Evolutionary conservation across 2,329 filamentous ascomycete genomes (phyloP).

Genomic region (Elsinoe ampelina): DNA sequence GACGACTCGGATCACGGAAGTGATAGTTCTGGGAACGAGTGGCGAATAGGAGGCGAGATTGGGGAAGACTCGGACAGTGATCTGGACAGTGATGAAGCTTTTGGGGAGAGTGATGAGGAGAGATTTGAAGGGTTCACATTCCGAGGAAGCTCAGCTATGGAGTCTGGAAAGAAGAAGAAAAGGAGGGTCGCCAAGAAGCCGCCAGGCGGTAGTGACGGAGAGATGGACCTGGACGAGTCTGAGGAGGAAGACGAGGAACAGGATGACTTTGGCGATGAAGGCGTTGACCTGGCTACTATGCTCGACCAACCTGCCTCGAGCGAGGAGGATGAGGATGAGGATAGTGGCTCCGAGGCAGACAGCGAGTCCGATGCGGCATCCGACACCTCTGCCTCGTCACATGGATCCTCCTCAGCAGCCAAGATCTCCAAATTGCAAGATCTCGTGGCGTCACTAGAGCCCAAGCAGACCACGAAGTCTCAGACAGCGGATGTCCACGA

Average conservation of each 20-base stretch:
- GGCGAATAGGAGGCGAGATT: constrained; percentile 61
- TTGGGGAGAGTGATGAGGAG: constrained; percentile 82
- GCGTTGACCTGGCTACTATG: constrained; percentile 53
- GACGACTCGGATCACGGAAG: constrained; percentile 61
- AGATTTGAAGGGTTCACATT: constrained; percentile 69
- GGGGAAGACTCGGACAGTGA: constrained; percentile 59
- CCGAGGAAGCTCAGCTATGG: constrained; percentile 46
- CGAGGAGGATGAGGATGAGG: constrained; percentile 37
- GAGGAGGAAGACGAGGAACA: constrained; percentile 51
- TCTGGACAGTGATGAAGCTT: constrained; percentile 69
- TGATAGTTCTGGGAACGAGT: constrained; percentile 78
- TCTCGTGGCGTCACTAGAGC: constrained; percentile 58
- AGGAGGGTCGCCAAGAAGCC: constrained; percentile 32
- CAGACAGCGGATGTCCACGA: constrained; percentile 43
- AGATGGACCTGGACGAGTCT: constrained; percentile 43
- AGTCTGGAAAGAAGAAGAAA: constrained; percentile 44
- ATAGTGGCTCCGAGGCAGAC: constrained; percentile 22
- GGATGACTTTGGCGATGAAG: constrained; percentile 54
- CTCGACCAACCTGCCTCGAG: constrained; percentile 46
- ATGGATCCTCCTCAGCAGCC: constrained; percentile 36
- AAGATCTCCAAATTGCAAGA: constrained; percentile 57
- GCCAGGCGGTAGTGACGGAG: constrained; percentile 20
- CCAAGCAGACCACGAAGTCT: constrained; percentile 29
- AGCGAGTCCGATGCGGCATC: constrained; percentile 43
- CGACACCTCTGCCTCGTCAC: constrained; percentile 38